phyloP scores from a whole-genome alignment of 805 yeast species.

The Cyberlindnera xishuangbannaensis region DNA sequence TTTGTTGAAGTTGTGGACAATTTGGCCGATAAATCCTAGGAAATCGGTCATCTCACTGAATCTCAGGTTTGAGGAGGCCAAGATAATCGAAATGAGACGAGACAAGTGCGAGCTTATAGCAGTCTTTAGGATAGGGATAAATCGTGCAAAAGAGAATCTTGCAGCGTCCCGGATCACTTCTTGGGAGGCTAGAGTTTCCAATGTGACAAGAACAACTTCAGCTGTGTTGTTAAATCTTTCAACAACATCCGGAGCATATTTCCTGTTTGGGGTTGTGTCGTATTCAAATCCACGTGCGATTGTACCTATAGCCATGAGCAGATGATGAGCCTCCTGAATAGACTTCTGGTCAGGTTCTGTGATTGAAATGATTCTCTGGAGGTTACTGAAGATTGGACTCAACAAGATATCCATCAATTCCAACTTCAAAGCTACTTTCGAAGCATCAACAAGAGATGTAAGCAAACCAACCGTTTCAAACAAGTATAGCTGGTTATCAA shows the following conservation, averaged over 20 bases:
- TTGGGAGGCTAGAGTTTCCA: slow-evolving; percentile 63
- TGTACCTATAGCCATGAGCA: slow-evolving; percentile 84
- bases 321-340: slow-evolving; percentile 77
- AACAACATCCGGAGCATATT: slow-evolving; percentile 31
- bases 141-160: slow-evolving; percentile 80
- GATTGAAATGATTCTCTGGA: slow-evolving; percentile 58
- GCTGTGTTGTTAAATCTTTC: slow-evolving; percentile 62
- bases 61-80: slow-evolving; percentile 52
- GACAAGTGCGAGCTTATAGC: slow-evolving; percentile 50
- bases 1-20: slow-evolving; percentile 68
- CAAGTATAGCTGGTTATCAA: slow-evolving; percentile 73
- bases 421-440: slow-evolving; percentile 37
- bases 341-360: slow-evolving; percentile 35
- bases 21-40: slow-evolving; percentile 80
- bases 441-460: slow-evolving; percentile 43
- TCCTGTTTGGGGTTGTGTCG: slow-evolving; percentile 26
- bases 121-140: slow-evolving; percentile 66
- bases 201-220: slow-evolving; percentile 75
- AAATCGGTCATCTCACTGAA: slow-evolving; percentile 72
- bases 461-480: slow-evolving; percentile 85
- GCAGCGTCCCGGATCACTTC: slow-evolving; percentile 79
- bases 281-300: slow-evolving; percentile 74
- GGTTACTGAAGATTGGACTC: slow-evolving; percentile 66
- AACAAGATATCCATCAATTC: slow-evolving; percentile 58
- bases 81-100: slow-evolving; percentile 62